Conservation (phyloP, 495 filamentous ascomycete species). For the Acidomyces sp. region DNA sequence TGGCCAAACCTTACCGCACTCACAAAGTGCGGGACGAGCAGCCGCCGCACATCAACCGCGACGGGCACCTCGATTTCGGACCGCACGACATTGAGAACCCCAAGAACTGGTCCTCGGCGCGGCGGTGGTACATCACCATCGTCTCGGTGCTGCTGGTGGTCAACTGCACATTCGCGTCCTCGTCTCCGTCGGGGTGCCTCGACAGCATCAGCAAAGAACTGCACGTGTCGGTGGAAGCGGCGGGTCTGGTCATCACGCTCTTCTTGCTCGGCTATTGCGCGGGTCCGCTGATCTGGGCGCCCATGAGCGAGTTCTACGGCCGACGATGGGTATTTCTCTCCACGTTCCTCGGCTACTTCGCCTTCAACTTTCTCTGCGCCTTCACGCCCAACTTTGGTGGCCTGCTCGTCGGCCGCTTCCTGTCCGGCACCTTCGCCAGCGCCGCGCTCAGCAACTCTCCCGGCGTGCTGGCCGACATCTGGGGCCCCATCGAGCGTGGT, state of each 20-base stretch:
- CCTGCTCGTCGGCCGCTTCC: constrained; percentile 38
- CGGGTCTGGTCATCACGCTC: constrained; percentile 38
- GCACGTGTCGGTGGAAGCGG: constrained; percentile 31
- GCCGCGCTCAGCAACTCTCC: constrained; percentile 38
- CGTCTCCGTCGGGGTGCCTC: constrained; percentile 37
- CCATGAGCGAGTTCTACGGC: constrained; percentile 41
- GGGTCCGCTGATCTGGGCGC: constrained; percentile 40
- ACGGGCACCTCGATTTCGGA: constrained; percentile 36
- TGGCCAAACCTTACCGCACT: constrained; percentile 21
- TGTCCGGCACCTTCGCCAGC: constrained; percentile 39
- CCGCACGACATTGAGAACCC: constrained; percentile 35
- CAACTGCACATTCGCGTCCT: constrained; percentile 43
- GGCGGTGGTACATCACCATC: constrained; percentile 35
- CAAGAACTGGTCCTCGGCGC: constrained; percentile 36
- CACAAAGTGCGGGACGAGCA: constrained; percentile 14
- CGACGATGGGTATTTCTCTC: constrained; percentile 37
- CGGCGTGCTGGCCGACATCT: constrained; percentile 42
- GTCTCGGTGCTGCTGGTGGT: constrained; percentile 35
- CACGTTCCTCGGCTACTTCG: constrained; percentile 33
- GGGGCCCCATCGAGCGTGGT: constrained; percentile 38
- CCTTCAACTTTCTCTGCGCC: constrained; percentile 41
- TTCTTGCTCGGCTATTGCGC: constrained; percentile 41
- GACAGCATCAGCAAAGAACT: constrained; percentile 34
- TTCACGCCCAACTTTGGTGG: constrained; percentile 38
- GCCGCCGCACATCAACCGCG: constrained; percentile 28